A percentile compares a stretch with the other conserved stretches of the same genome.
phyloP scores from a whole-genome alignment of 768 basidiomycete species.

The Mycena venus region DNA sequence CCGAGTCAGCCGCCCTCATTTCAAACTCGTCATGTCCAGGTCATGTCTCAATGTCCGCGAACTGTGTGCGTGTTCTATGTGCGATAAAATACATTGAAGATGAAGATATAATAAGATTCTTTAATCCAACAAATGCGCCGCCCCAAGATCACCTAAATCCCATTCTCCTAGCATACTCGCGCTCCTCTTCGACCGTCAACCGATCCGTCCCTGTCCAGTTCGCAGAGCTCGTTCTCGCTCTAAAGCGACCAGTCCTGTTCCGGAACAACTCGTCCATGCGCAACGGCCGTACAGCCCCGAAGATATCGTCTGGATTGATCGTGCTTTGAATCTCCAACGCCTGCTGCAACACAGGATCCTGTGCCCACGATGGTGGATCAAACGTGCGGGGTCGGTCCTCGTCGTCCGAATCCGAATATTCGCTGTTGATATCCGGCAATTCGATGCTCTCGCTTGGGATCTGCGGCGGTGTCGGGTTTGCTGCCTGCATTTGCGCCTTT shows the following conservation, averaged over 20 bases:
- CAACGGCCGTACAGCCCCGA: constrained; percentile 88
- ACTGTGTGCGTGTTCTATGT: background rate
- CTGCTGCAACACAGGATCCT: constrained; percentile 86
- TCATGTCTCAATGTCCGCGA: too few relatives aligned
- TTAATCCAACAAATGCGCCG: background rate
- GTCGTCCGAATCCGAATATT: constrained; percentile 97
- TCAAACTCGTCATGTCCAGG: too few relatives aligned
- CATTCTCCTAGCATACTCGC: constrained; percentile 92
- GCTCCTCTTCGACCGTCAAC: constrained; percentile 86
- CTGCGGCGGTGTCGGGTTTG: constrained; percentile 59
- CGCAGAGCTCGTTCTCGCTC: constrained; percentile 92
- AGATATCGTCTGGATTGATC: constrained; percentile 93
- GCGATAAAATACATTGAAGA: background rate
- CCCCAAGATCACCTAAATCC: constrained; percentile 67
- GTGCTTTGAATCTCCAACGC: constrained; percentile 86
- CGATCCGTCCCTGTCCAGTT: constrained; percentile 97
- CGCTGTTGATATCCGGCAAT: constrained; percentile 95
- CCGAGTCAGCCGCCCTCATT: background rate
- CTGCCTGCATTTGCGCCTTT: constrained; percentile 76
- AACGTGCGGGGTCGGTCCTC: constrained; percentile 83
- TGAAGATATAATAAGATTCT: constrained; percentile 15
- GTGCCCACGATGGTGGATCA: constrained; percentile 89
- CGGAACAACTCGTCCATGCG: constrained; percentile 96
- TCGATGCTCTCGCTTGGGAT: constrained; percentile 87
- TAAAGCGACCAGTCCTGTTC: constrained; percentile 80